Conservation (phyloP, 169 alveolate genomes). For the Plasmodium cynomolgi region DNA sequence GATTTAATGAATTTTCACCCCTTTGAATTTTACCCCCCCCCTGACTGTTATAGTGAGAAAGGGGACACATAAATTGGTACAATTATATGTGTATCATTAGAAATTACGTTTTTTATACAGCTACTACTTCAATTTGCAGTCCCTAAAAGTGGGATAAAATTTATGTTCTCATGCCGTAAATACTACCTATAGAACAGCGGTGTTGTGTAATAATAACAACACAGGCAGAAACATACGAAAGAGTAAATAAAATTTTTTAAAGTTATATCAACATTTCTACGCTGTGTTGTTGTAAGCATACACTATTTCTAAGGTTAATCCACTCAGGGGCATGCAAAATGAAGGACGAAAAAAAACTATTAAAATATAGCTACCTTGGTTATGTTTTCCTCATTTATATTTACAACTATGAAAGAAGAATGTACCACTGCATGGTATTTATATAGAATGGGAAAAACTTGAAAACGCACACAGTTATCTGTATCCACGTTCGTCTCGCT, state of each 20-base stretch:
- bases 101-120: not conserved
- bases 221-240: not conserved
- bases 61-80: not conserved
- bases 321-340: not conserved
- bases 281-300: not conserved
- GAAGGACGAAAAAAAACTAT: not conserved
- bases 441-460: not conserved
- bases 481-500: not conserved
- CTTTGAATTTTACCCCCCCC: not conserved
- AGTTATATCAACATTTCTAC: not conserved
- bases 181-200: not conserved
- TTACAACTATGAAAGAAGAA: not conserved
- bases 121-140: not conserved
- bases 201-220: not conserved
- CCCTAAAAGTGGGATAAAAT: not conserved
- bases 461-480: not conserved
- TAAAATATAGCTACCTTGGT: not conserved
- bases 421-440: not conserved
- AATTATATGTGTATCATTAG: not conserved
- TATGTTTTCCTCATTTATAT: not conserved
- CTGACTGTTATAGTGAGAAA: not conserved
- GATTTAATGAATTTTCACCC: not conserved
- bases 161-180: not conserved
- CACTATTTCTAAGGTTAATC: not conserved
- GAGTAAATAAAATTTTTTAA: not conserved